Base-by-base conservation (phyloP, 2,329 filamentous ascomycete genomes). In the Trichoderma sp. region DNA sequence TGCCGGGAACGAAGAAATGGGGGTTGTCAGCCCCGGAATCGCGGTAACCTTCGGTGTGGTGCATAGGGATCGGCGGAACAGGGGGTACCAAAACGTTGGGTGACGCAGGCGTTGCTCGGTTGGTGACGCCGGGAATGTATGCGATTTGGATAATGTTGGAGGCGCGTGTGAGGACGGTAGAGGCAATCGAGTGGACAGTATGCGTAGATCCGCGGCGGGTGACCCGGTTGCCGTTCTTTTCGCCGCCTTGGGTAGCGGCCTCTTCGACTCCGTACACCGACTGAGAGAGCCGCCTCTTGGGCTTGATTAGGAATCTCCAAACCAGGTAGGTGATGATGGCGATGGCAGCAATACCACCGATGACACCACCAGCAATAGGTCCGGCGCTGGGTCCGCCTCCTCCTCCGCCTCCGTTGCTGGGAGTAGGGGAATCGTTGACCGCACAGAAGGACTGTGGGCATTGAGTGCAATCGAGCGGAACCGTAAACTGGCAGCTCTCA, bases 61-160 rank as follows among this genome's bases (percentile, higher is more conserved):
- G 85, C 76, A 88, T 90, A 61, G 96, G 95, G 73, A 98, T 94
- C 18, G 95, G 94, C 56, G 96, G 96, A 5, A 99, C 95, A 0
- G 95, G 95, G n/a, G 95, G 94, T 5, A 97, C 92, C 65, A 95
- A 88, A 24, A 94, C 84, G 51, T 90, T 90, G 3, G 93, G 93
- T 0, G 94, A 95, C n/a, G 92, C 91, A 6, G 93, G 92, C 8
- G 91, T 91, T 14, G 95, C 94, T 76, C 95, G 90, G 83, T 98
- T 98, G 73, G 94, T 98, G 77, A 98, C 95, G 73, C 96, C 96
- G 15, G 96, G 96, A 75, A 99, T 98, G 82, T 98, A 99, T 71
- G 96, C 96, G 82, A 99, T 99, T 83, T 98, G 96, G 78, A 99
- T 99, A 80, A 99, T 95, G 84, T 99, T 99, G 78, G 96, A 98